Evolutionary conservation across 768 basidiomycete species (phyloP).

Genomic region (Terana coerulea): DNA sequence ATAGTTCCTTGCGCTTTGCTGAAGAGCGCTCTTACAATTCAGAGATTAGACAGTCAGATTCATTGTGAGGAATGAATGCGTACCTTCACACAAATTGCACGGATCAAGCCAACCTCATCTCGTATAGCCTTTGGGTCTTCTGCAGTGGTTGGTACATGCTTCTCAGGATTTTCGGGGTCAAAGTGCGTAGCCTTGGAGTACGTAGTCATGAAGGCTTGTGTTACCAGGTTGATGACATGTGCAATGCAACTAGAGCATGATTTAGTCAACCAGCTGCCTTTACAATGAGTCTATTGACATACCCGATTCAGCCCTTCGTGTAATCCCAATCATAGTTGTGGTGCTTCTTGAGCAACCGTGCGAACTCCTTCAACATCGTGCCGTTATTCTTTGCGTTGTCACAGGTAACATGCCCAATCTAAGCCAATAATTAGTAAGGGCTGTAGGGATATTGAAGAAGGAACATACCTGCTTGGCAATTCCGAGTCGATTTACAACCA

Average conservation of each 20-base stretch:
- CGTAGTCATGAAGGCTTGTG: constrained; percentile 24
- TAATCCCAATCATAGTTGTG: constrained; percentile 8
- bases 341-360: not conserved
- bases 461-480: constrained; percentile 30
- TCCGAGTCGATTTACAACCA: constrained; percentile 25
- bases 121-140: constrained; percentile 2
- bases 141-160: constrained; percentile 2
- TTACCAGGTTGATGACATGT: constrained; percentile 32
- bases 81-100: constrained; percentile 25
- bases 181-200: constrained; percentile 25
- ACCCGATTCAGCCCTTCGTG: constrained; percentile 14
- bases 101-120: constrained; percentile 27
- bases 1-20: constrained; percentile 23
- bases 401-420: constrained; percentile 35
- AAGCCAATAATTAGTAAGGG: not conserved
- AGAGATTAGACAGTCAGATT: not conserved
- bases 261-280: not conserved
- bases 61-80: not conserved
- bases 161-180: constrained; percentile 19
- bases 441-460: constrained; percentile 1
- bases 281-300: not conserved
- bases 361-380: constrained; percentile 31
- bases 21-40: constrained; percentile 24
- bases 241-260: constrained; percentile 26
- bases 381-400: constrained; percentile 36